Evolutionary conservation across 2,329 filamentous ascomycete genomes (phyloP).

Genomic region (Byssothecium circinans): DNA sequence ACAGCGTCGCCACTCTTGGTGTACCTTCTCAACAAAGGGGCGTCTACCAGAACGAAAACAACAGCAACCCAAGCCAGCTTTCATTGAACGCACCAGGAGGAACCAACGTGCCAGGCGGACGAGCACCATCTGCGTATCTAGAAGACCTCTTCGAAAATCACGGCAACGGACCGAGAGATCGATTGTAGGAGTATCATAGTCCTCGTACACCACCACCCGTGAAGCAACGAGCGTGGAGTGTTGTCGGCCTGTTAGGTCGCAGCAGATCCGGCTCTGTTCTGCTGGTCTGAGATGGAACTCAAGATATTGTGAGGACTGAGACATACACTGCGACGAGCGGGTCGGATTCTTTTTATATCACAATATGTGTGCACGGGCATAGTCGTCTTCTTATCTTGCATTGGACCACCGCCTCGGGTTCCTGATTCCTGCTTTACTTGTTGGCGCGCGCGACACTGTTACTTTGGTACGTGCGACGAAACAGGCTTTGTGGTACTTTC

Average conservation of each 20-base stretch:
- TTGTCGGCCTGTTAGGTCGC: not conserved
- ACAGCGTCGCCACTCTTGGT: conserved; percentile 39
- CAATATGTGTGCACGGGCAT: not conserved
- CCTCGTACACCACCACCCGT: conserved; percentile 6
- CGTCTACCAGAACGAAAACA: conserved; percentile 32
- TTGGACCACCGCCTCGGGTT: not conserved
- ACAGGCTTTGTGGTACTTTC: conserved; percentile 5
- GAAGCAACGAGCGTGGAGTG: conserved; percentile 7
- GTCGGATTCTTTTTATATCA: too few species aligned
- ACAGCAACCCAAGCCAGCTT: conserved; percentile 63
- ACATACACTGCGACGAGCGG: too few species aligned
- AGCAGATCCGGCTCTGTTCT: not conserved
- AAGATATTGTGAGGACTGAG: not conserved
- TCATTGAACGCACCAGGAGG: conserved; percentile 61
- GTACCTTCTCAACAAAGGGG: conserved; percentile 35
- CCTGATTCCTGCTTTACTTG: too few species aligned
- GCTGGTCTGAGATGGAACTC: not conserved
- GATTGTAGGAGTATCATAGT: conserved; percentile 38
- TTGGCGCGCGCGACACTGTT: not conserved
- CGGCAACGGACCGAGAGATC: conserved; percentile 40
- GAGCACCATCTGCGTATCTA: conserved; percentile 85
- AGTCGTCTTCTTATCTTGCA: not conserved
- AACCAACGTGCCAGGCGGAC: conserved; percentile 56
- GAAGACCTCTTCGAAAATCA: conserved; percentile 87
- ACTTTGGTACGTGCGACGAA: not conserved